Base-by-base conservation (phyloP, 2,329 filamentous ascomycete species). In the Claviceps arundinis region DNA sequence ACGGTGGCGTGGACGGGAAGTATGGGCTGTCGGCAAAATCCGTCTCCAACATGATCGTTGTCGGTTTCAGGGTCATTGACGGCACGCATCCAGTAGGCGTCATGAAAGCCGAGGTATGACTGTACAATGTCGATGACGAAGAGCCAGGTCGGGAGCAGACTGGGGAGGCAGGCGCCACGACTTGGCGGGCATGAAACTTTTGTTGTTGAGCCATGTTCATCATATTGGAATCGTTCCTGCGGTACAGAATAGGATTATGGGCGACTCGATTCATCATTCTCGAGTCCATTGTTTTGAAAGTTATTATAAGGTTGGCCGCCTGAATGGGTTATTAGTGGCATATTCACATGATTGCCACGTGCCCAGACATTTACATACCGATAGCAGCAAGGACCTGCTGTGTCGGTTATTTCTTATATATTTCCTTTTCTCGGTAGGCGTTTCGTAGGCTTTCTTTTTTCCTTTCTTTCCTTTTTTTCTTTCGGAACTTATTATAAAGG, bases 241-340 rank as follows among this genome's bases (percentile, higher is more conserved):
- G 95, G 76, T 90, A 93, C 78, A 87, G 90, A 75, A 89, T 94
- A 54, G 86, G 75, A 58, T 83, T 80, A 70, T 87, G 84, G 56
- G 77, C 81, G 75, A 87, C 68, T 68, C 77, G 80, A 62, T 70
- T 64, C 71, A 78, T 75, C 71, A 77, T 72, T 57, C 67, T 74
- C 62, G 78, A 68, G 64, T 87, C 84, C 85, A 89, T 89, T 73
- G 70, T 68, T 65, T 48, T 11, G 14, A 34, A 17, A 8, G 9
- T 26, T 13, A n/a, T 26, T 13, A n/a, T 2, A 4, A n/a, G 49
- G 7, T 19, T 46, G 19, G 14, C 16, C 16, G 19, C 4, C 2
- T 2, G 19, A 37, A 47, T 48, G 19, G 30, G 34, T 17, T 4
- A 38, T 50, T 44, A 48, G 48, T 34, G 17, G 14, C 44, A 30